phyloP scores from a whole-genome alignment of 1,284 basidiomycete species.

The Ganoderma sp. region DNA sequence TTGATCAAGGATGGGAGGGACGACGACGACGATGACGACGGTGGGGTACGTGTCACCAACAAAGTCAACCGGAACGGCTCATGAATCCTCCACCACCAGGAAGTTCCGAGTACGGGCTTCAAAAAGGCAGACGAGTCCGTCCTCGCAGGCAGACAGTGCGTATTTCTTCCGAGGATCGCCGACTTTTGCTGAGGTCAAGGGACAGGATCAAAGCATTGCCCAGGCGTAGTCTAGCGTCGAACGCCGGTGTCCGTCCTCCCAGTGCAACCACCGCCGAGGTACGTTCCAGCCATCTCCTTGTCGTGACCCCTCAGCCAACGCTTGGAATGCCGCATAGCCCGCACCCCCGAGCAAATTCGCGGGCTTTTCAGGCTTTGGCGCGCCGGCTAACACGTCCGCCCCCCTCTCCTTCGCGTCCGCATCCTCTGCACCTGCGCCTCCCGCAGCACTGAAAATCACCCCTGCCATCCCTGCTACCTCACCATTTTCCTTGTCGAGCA shows the following conservation, averaged over 20 bases:
- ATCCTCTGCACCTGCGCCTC: constrained; percentile 24
- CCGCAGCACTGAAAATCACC: constrained; percentile 19
- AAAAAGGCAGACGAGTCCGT: constrained; percentile 60
- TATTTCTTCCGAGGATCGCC: constrained; percentile 5
- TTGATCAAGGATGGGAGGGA: constrained; percentile 62
- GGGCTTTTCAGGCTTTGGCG: constrained; percentile 57
- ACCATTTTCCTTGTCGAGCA: constrained; percentile 38
- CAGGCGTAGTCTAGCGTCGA: constrained; percentile 44
- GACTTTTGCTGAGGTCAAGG: background rate
- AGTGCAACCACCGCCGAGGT: constrained; percentile 16
- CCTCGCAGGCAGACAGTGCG: constrained; percentile 59
- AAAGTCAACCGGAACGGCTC: background rate
- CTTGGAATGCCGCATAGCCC: constrained; percentile 3
- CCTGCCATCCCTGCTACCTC: constrained; percentile 29
- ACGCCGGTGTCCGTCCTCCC: constrained; percentile 12
- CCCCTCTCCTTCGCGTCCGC: constrained; percentile 31
- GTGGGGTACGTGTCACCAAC: constrained; percentile 35
- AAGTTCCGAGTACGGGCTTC: constrained; percentile 52
- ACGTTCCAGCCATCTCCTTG: background rate
- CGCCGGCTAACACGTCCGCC: constrained; percentile 30
- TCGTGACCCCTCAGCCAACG: background rate
- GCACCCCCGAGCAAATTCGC: constrained; percentile 45
- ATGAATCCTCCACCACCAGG: constrained; percentile 41
- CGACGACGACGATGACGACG: constrained; percentile 45
- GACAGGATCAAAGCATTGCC: constrained; percentile 64